Evolutionary conservation across 495 filamentous ascomycete species (phyloP), one percentile per base, ranked within the genome.

Genomic region (Penicillium taxi): DNA sequence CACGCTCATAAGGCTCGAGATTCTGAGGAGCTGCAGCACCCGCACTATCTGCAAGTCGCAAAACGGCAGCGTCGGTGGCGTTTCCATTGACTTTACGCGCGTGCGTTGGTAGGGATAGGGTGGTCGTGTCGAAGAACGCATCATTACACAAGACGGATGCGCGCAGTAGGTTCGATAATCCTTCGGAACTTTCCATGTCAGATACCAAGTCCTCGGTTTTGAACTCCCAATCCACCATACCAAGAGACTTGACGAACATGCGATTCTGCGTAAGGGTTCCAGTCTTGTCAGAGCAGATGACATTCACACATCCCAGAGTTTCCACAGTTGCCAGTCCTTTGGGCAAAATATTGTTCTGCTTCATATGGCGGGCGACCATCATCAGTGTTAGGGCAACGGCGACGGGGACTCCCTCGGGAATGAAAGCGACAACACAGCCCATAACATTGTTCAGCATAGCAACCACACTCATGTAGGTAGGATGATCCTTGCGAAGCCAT

Each of bases 271-370:
- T 84, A 28, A 84, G 54, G 0, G 81, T 84, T 13, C 81, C 81
- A 0, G 80, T 84, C 55, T 83, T 86, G 53, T 84, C 80, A 1
- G 73, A 82, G 55, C 80, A 84, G 31, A 84, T 77, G 6, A 83
- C 73, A 11, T 73, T 78, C 9, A 86, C 81, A 19, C 78, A 70
- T 3, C 82, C 82, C 3, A 85, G 63, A 0, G 81, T 84, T 56
- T 86, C 83, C 0, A 86, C 81, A 0, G 78, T 82, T 42, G 79
- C 73, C 28, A 85, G 58, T 0, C 75, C 78, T 51, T 84, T 84
- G 58, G 77, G 80, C 9, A 85, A 52, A 19, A 83, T 70, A 39
- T 77, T 78, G 48, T 73, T 72, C 45, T 73, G 63, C 45, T 71
- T 69, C 81, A 85, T 82, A 21, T 74, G 67, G 15, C 70, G 73